A percentile compares a stretch with the other conserved stretches of the same genome.
These are phyloP conservation scores for Candida koratica DNA, from an alignment of 805 yeast species.

Conservation along the genomic window DNA sequence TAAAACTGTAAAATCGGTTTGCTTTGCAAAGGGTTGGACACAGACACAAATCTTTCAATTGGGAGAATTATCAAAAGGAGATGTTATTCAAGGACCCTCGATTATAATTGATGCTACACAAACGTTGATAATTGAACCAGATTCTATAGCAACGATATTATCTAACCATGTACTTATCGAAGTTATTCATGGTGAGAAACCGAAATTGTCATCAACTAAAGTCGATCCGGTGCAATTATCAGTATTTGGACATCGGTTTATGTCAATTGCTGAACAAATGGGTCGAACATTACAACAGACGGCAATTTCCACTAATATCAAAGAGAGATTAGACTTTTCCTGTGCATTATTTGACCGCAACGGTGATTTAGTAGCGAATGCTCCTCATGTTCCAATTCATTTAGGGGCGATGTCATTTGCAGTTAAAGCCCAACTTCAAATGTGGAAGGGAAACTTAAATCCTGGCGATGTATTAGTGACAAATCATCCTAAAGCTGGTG, in stretches of 20 bases:
- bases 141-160: slow-evolving; percentile 27
- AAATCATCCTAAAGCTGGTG: slow-evolving; percentile 43
- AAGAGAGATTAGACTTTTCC: slow-evolving; percentile 43
- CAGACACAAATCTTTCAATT: slow-evolving; percentile 23
- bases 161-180: slow-evolving; percentile 28
- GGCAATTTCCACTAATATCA: slow-evolving; percentile 43
- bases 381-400: slow-evolving; percentile 45
- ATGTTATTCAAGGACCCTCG: slow-evolving; percentile 26
- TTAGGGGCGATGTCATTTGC: slow-evolving; percentile 48
- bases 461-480: slow-evolving; percentile 43
- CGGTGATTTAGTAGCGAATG: slow-evolving; percentile 45
- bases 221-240: slow-evolving; percentile 39
- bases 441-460: slow-evolving; percentile 37
- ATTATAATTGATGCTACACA: slow-evolving; percentile 35
- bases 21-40: slow-evolving; percentile 32
- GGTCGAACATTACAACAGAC: slow-evolving; percentile 44
- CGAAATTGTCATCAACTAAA: slow-evolving; percentile 21
- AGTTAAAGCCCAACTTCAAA: slow-evolving; percentile 37
- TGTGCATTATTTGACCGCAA: slow-evolving; percentile 42
- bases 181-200: slow-evolving; percentile 22
- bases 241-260: slow-evolving; percentile 39
- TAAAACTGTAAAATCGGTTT: slow-evolving; percentile 15
- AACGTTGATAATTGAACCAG: slow-evolving; percentile 31
- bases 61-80: slow-evolving; percentile 21
- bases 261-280: slow-evolving; percentile 42